Evolutionary conservation across 2,329 filamentous ascomycete species (phyloP).

Genomic region (Monosporascus sp.): DNA sequence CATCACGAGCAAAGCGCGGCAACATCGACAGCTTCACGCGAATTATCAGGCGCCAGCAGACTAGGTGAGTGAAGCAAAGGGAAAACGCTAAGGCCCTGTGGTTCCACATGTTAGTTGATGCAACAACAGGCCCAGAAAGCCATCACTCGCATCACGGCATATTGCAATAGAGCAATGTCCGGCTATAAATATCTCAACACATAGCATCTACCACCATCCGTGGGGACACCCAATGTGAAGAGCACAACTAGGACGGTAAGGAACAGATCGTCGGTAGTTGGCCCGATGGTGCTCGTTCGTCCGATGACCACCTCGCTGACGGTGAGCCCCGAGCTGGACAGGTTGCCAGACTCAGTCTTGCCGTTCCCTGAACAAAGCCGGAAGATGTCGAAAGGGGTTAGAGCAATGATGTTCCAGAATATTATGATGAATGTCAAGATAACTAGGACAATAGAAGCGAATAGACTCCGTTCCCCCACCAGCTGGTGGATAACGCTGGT

Average conservation of each 20-base stretch:
- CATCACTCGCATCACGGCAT: too few species aligned
- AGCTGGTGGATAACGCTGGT: neutral
- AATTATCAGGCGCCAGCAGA: neutral
- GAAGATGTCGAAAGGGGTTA: neutral
- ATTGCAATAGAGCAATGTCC: too few species aligned
- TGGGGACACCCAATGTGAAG: too few species aligned
- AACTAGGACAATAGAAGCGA: neutral
- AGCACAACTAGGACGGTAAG: too few species aligned
- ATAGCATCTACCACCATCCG: too few species aligned
- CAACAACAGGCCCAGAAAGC: too few species aligned
- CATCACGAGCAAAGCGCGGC: neutral
- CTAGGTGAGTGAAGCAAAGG: too few species aligned
- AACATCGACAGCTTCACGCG: neutral
- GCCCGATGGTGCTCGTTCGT: neutral
- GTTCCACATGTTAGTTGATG: too few species aligned
- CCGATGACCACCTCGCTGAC: neutral
- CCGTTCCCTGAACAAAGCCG: neutral
- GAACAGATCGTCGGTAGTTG: too few species aligned
- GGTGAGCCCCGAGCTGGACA: neutral
- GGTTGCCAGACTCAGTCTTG: neutral
- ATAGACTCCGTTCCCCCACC: neutral
- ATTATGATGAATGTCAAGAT: neutral
- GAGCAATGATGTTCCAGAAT: neutral
- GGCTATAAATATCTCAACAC: fast-evolving
- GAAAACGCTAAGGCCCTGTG: too few species aligned